These are phyloP conservation scores for Eimeria sp. DNA, from an alignment of 169 alveolate species.

Conservation along the genomic window DNA sequence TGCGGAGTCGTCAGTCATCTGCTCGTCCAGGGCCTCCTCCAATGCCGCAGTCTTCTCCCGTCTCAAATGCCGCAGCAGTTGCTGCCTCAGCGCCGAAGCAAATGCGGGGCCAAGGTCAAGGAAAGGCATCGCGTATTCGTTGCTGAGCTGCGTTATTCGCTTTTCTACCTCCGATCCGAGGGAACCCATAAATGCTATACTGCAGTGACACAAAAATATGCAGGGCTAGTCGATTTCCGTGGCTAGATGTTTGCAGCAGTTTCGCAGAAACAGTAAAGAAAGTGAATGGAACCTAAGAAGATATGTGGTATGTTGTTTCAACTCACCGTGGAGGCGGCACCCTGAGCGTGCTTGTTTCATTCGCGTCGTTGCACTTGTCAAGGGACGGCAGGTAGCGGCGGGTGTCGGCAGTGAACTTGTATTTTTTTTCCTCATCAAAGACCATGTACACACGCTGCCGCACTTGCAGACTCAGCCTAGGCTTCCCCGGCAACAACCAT, in stretches of 20 bases:
- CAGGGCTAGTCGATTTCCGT: background rate
- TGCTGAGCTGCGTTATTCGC: conserved; percentile 41
- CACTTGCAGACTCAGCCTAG: conserved; percentile 65
- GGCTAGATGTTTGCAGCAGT: background rate
- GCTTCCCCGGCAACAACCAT: conserved; percentile 78
- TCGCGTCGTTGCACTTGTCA: conserved; percentile 43
- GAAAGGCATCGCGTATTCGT: conserved; percentile 25
- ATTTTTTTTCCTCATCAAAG: conserved; percentile 29
- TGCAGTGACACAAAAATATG: background rate
- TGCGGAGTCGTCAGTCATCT: background rate
- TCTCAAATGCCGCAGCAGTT: conserved; percentile 36
- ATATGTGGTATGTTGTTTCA: background rate
- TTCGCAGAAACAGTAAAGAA: background rate
- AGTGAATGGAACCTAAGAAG: background rate
- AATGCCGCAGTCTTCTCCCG: conserved; percentile 24
- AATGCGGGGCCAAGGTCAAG: conserved; percentile 23
- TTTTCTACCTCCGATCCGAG: conserved; percentile 62
- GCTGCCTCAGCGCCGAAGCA: conserved; percentile 1
- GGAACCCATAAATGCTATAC: conserved; percentile 51
- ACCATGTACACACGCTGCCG: conserved; percentile 70
- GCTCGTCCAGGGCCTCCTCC: conserved; percentile 52
- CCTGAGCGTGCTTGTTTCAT: conserved; percentile 32
- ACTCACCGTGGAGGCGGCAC: conserved; percentile 73
- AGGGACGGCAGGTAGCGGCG: conserved; percentile 60
- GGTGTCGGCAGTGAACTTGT: conserved; percentile 57